Evolutionary conservation across 2,329 filamentous ascomycete genomes (phyloP).

Genomic region (Aspergillus latus): DNA sequence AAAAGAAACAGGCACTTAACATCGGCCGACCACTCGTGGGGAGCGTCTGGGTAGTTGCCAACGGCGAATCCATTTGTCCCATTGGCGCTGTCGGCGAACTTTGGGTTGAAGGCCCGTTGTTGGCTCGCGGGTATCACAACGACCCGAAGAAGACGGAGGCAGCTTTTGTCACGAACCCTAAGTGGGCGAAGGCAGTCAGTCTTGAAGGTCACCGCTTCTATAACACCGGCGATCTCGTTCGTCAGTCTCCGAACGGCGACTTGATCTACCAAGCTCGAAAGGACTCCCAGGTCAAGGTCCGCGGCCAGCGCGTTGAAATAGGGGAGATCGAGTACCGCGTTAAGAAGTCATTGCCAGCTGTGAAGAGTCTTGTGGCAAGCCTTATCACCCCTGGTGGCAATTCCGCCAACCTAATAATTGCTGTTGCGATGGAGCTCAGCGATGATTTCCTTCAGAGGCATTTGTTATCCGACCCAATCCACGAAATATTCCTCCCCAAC

Average conservation of each 20-base stretch:
- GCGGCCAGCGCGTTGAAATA: constrained; percentile 12
- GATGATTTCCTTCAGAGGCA: background rate
- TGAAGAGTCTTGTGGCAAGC: constrained; percentile 8
- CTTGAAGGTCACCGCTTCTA: background rate
- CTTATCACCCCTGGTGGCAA: constrained; percentile 1
- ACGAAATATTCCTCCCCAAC: background rate
- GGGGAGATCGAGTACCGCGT: constrained; percentile 10
- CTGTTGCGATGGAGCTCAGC: constrained; percentile 4
- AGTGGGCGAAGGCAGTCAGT: constrained; percentile 2
- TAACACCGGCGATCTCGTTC: constrained; percentile 10
- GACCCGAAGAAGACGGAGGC: constrained; percentile 29
- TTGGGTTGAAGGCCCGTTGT: constrained; percentile 33
- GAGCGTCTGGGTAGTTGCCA: constrained; percentile 7
- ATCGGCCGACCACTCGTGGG: constrained; percentile 10
- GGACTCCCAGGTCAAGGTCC: constrained; percentile 13
- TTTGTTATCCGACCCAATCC: background rate
- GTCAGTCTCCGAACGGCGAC: background rate
- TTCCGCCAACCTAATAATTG: background rate
- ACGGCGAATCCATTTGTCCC: constrained; percentile 14
- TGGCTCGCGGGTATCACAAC: constrained; percentile 32
- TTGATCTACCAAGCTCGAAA: constrained; percentile 4
- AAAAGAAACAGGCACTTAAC: constrained; percentile 12
- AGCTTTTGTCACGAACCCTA: constrained; percentile 24
- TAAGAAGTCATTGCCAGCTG: background rate
- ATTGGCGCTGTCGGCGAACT: constrained; percentile 30